Evolutionary conservation across 176 grass and related monocot species (phyloP).

Genomic region (Rhipidocladum racemiflorum): DNA sequence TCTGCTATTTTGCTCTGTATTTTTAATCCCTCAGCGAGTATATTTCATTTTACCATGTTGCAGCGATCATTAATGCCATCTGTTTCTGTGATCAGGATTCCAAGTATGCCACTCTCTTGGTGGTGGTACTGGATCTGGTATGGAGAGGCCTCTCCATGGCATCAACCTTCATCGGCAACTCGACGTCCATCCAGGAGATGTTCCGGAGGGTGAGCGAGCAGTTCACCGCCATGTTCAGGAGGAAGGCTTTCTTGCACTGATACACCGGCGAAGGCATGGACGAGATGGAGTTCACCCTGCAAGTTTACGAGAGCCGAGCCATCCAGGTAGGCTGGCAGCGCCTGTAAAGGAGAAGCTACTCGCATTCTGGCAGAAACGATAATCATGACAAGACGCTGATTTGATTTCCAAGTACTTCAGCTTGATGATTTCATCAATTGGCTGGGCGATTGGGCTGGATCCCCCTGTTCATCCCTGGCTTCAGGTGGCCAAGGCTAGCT

Average conservation of each 20-base stretch:
- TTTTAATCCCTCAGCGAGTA: background rate
- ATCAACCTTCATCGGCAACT: slow-evolving; percentile 78
- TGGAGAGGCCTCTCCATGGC: slow-evolving; percentile 87
- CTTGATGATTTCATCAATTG: background rate
- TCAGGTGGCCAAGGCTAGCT: background rate
- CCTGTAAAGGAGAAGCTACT: background rate
- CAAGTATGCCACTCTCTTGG: slow-evolving; percentile 71
- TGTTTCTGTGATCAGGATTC: slow-evolving; percentile 47
- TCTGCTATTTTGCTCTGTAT: background rate
- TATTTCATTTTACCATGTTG: background rate
- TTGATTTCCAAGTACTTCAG: background rate
- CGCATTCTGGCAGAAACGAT: too few species aligned
- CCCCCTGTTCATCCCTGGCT: background rate
- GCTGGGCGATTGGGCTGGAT: background rate
- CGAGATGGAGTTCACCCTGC: slow-evolving; percentile 87
- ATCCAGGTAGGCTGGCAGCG: too few species aligned
- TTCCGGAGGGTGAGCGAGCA: slow-evolving; percentile 92
- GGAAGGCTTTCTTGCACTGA: slow-evolving; percentile 92
- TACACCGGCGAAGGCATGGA: slow-evolving; percentile 85
- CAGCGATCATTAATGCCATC: background rate
- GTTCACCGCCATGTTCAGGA: slow-evolving; percentile 91
- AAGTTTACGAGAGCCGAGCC: slow-evolving; percentile 25
- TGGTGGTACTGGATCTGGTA: slow-evolving; percentile 78
- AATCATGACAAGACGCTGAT: too few species aligned
- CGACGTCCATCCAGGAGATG: slow-evolving; percentile 87